A percentile compares a stretch with the other conserved stretches of the same genome.
These are phyloP conservation scores for Russula olivacea DNA, from an alignment of 768 basidiomycete genomes.

Conservation along the genomic window DNA sequence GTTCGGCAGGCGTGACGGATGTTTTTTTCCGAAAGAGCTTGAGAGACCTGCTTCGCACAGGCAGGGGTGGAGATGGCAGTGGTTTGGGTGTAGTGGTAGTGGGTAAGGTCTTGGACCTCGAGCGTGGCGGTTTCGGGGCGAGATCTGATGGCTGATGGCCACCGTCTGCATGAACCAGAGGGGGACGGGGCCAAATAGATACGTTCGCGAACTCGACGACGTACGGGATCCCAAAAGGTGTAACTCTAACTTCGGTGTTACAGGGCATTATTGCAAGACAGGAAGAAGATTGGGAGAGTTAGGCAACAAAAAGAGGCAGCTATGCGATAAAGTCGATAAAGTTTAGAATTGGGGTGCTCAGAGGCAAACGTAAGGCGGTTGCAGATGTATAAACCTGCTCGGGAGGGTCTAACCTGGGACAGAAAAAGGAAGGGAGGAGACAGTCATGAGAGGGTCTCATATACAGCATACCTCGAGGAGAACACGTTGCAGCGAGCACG, in stretches of 20 bases:
- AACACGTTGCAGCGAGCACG: slow-evolving; percentile 16
- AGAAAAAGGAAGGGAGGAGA: slow-evolving; percentile 2
- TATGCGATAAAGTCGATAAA: slow-evolving; percentile 11
- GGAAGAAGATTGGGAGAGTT: not conserved
- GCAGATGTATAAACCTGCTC: slow-evolving; percentile 7
- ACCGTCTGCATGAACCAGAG: slow-evolving; percentile 3
- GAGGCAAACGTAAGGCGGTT: slow-evolving; percentile 5
- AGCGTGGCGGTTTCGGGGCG: not conserved
- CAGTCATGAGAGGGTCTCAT: not conserved
- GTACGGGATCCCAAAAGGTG: slow-evolving; percentile 33
- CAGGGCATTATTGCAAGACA: slow-evolving; percentile 27
- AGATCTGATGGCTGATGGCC: slow-evolving; percentile 2
- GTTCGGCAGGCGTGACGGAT: not conserved
- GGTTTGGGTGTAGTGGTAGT: slow-evolving; percentile 17
- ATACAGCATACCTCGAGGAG: slow-evolving; percentile 19
- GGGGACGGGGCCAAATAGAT: slow-evolving; percentile 28
- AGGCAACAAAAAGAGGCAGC: not conserved
- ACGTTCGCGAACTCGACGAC: slow-evolving; percentile 35
- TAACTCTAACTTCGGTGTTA: slow-evolving; percentile 31
- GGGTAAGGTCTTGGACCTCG: slow-evolving; percentile 23
- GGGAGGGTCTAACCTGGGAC: slow-evolving; percentile 7
- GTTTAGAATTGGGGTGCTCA: slow-evolving; percentile 18
- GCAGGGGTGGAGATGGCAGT: slow-evolving; percentile 17
- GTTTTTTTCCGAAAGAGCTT: slow-evolving; percentile 16
- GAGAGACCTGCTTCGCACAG: slow-evolving; percentile 23